These are phyloP conservation scores for Fusarium algeriense DNA, from an alignment of 2,329 filamentous ascomycete species.

Conservation along the genomic window DNA sequence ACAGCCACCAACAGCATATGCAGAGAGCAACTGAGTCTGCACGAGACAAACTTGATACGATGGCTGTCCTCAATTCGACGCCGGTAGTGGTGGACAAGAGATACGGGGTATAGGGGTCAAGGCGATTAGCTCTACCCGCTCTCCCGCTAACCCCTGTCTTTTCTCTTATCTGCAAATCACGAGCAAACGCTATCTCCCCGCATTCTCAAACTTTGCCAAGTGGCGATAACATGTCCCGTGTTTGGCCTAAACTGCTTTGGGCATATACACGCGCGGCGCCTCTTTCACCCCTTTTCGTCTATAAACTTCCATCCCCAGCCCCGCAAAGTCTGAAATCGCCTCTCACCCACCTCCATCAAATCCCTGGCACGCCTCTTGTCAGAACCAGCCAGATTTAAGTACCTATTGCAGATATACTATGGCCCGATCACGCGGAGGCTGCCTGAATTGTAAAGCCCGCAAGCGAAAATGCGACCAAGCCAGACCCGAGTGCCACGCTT, in stretches of 20 bases:
- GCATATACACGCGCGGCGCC: slow-evolving; percentile 41
- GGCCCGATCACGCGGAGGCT: slow-evolving; percentile 44
- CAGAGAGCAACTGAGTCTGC: neutral
- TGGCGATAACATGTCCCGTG: slow-evolving; percentile 1
- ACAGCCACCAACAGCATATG: neutral
- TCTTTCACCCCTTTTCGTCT: slow-evolving; percentile 45
- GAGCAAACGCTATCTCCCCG: neutral
- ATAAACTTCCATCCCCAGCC: slow-evolving; percentile 31
- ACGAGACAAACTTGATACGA: slow-evolving; percentile 11
- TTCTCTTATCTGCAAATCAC: neutral
- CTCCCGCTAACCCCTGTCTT: neutral
- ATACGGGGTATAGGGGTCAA: neutral
- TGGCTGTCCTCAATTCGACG: neutral
- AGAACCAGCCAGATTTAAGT: neutral
- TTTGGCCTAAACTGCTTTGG: slow-evolving; percentile 6
- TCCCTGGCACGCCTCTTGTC: neutral
- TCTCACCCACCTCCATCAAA: neutral
- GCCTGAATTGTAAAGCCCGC: slow-evolving; percentile 44
- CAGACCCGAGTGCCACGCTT: slow-evolving; percentile 39
- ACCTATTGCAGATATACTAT: slow-evolving; percentile 13
- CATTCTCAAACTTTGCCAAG: neutral
- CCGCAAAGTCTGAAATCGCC: slow-evolving; percentile 5
- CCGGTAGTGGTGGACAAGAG: neutral
- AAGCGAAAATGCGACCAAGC: slow-evolving; percentile 46
- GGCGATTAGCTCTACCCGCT: slow-evolving; percentile 3